Evolutionary conservation across 2,329 filamentous ascomycete species (phyloP).

Genomic region (Claviceps purpurea): DNA sequence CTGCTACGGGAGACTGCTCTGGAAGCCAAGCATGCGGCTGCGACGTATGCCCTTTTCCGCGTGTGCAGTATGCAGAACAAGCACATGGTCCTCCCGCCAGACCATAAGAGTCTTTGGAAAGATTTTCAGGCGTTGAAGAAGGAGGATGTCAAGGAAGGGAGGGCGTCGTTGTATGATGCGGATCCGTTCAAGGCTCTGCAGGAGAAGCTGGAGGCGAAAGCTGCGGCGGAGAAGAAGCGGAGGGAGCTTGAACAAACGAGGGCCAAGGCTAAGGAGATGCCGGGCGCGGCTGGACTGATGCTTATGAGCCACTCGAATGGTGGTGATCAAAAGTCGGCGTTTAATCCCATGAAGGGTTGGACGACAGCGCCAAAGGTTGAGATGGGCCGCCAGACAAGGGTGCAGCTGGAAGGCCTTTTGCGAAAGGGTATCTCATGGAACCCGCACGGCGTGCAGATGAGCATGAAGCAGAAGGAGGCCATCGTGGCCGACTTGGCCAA

Average conservation of each 20-base stretch:
- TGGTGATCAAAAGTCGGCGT: slow-evolving; percentile 17
- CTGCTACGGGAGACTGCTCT: slow-evolving; percentile 66
- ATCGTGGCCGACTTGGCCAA: slow-evolving; percentile 61
- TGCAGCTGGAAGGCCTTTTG: slow-evolving; percentile 67
- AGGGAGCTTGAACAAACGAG: slow-evolving; percentile 54
- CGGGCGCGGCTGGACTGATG: slow-evolving; percentile 41
- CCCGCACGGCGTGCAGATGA: slow-evolving; percentile 56
- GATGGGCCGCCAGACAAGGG: slow-evolving; percentile 71
- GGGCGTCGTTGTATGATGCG: slow-evolving; percentile 82
- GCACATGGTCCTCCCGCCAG: slow-evolving; percentile 84
- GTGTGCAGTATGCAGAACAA: slow-evolving; percentile 94
- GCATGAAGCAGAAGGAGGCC: slow-evolving; percentile 37
- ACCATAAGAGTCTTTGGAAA: slow-evolving; percentile 84
- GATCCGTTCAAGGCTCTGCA: slow-evolving; percentile 78
- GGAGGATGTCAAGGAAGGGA: slow-evolving; percentile 63
- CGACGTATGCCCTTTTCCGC: slow-evolving; percentile 79
- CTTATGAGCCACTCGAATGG: slow-evolving; percentile 32
- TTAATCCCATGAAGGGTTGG: slow-evolving; percentile 60
- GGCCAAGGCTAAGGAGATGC: slow-evolving; percentile 54
- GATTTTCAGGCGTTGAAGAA: slow-evolving; percentile 74
- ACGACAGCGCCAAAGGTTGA: slow-evolving; percentile 78
- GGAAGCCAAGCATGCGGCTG: slow-evolving; percentile 86
- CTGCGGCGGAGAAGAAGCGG: slow-evolving; percentile 64
- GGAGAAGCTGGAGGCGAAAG: slow-evolving; percentile 68
- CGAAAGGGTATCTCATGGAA: slow-evolving; percentile 79